These are phyloP conservation scores for Saitozyma sp. DNA, from an alignment of 768 basidiomycete species.

Conservation along the genomic window DNA sequence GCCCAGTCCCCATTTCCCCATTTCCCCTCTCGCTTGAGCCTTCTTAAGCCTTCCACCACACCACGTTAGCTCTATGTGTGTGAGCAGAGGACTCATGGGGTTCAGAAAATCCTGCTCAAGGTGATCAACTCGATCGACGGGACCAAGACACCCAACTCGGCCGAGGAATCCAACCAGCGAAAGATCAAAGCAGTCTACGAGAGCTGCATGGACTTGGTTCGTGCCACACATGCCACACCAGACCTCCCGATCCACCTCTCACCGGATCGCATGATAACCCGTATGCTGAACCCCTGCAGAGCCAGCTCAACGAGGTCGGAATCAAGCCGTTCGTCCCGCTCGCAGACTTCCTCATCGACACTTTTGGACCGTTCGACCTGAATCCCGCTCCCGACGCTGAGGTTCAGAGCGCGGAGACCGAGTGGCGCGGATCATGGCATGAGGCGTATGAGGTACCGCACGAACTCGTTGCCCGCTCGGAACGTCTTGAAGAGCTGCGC, in stretches of 20 bases:
- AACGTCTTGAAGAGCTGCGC: constrained; percentile 3
- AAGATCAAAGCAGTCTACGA: constrained; percentile 63
- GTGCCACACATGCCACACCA: constrained; percentile 14
- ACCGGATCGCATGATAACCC: neutral
- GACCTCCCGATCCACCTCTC: neutral
- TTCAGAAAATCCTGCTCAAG: constrained; percentile 67
- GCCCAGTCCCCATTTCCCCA: too few species aligned
- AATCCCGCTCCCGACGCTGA: constrained; percentile 23
- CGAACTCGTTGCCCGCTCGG: constrained; percentile 19
- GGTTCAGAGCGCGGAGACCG: constrained; percentile 6
- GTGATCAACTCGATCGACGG: constrained; percentile 61
- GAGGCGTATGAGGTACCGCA: constrained; percentile 36
- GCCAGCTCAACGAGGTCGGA: constrained; percentile 71
- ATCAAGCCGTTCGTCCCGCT: constrained; percentile 69
- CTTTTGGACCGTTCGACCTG: constrained; percentile 47
- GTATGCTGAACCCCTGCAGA: constrained; percentile 24
- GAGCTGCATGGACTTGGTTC: constrained; percentile 75
- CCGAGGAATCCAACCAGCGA: constrained; percentile 61
- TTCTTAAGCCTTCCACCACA: too few species aligned
- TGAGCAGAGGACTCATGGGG: neutral
- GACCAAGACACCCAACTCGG: constrained; percentile 24
- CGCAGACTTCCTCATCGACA: constrained; percentile 59
- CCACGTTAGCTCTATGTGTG: too few species aligned
- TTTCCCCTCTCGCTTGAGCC: neutral
- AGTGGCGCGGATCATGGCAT: constrained; percentile 39